phyloP scores from a whole-genome alignment of 345 rosid species.

The Rhodomyrtus tomentosa region DNA sequence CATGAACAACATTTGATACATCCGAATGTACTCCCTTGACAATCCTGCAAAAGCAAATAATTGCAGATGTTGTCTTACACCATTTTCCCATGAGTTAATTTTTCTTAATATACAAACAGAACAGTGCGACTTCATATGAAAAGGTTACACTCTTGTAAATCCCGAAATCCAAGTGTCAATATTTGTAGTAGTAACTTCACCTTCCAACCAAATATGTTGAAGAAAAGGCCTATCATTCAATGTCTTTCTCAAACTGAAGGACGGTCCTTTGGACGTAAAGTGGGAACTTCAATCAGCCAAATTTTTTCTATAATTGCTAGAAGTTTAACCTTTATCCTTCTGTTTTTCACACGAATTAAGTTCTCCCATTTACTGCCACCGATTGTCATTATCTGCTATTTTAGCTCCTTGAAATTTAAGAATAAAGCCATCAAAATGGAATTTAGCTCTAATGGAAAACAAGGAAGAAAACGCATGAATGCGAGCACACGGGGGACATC shows the following conservation, averaged over 20 bases:
- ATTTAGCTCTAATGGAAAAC: neutral
- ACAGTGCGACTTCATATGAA: neutral
- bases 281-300: neutral
- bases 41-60: conserved; percentile 28
- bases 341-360: neutral
- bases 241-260: neutral
- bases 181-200: neutral
- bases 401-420: neutral
- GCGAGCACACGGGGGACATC: neutral
- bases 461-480: neutral
- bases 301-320: neutral
- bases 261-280: neutral
- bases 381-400: neutral
- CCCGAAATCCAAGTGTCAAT: neutral
- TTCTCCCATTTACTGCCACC: neutral
- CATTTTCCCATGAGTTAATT: neutral
- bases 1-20: conserved; percentile 63
- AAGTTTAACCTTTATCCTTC: neutral
- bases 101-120: neutral
- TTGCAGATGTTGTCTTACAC: neutral
- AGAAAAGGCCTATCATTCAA: neutral
- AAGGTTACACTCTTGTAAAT: neutral
- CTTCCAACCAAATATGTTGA: neutral
- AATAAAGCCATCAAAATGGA: neutral
- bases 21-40: conserved; percentile 55